phyloP scores from a whole-genome alignment of 331 rosid species.

The Stylosanthes scabra region DNA sequence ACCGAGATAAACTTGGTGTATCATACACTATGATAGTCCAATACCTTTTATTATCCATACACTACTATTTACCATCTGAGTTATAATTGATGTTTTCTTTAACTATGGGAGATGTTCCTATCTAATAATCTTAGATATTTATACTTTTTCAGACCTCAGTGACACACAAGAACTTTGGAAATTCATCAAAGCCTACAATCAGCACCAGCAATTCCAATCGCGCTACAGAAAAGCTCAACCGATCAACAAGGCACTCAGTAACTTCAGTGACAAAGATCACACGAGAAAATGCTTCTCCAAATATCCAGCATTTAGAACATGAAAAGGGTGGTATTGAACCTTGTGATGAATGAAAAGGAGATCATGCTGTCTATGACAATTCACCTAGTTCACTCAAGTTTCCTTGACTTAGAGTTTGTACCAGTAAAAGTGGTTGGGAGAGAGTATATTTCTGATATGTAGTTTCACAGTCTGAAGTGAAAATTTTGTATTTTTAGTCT shows the following conservation, averaged over 20 bases:
- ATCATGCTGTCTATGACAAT: constrained; percentile 7
- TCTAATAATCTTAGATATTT: constrained; percentile 8
- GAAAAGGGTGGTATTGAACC: constrained; percentile 23
- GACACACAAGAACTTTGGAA: constrained; percentile 40
- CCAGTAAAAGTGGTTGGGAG: neutral
- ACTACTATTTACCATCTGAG: neutral
- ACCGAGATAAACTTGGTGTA: too few species aligned
- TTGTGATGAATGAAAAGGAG: constrained; percentile 32
- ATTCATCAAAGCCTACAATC: constrained; percentile 52
- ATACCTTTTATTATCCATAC: too few species aligned
- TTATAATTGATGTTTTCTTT: constrained; percentile 7
- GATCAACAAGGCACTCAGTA: constrained; percentile 41
- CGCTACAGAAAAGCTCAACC: constrained; percentile 38
- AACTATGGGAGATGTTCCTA: constrained; percentile 22
- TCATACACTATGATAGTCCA: too few species aligned
- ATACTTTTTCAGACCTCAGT: constrained; percentile 48
- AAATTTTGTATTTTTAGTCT: constrained; percentile 52
- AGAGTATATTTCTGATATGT: constrained; percentile 13
- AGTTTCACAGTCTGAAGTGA: constrained; percentile 28
- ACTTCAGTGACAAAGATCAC: constrained; percentile 53
- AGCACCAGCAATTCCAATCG: constrained; percentile 45
- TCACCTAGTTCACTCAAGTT: neutral
- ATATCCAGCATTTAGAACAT: constrained; percentile 58
- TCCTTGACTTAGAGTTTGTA: neutral
- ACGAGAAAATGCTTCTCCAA: constrained; percentile 78